Evolutionary conservation across 1,284 basidiomycete species (phyloP).

Genomic region (Nidula niveotomentosa): DNA sequence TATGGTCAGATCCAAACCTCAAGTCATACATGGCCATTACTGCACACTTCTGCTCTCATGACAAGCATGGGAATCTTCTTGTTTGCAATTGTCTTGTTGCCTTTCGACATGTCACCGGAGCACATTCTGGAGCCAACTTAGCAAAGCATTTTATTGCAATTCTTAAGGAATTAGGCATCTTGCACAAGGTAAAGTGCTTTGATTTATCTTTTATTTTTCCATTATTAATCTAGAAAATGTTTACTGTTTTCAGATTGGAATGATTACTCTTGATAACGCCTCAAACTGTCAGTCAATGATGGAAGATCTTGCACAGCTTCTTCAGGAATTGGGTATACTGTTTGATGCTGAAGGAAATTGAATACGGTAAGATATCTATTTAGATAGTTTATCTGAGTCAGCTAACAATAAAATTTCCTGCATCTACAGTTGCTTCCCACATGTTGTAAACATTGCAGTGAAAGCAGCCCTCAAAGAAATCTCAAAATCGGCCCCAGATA

Average conservation of each 20-base stretch:
- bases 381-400: background rate
- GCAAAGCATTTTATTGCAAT: conserved; percentile 9
- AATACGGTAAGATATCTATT: conserved; percentile 4
- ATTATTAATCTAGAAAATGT: background rate
- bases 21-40: conserved; percentile 12
- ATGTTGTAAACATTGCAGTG: conserved; percentile 16
- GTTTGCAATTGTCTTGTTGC: conserved; percentile 8
- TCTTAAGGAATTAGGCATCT: conserved; percentile 7
- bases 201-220: background rate
- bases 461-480: conserved; percentile 7
- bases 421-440: conserved; percentile 12
- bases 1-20: conserved; percentile 11
- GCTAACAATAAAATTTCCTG: too few relatives aligned
- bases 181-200: conserved; percentile 7
- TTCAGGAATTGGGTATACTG: background rate
- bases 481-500: conserved; percentile 3
- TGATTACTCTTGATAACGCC: conserved; percentile 10
- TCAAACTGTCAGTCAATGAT: conserved; percentile 6
- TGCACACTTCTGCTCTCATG: conserved; percentile 6
- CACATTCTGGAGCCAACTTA: conserved; percentile 10
- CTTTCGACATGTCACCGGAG: conserved; percentile 8
- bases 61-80: conserved; percentile 5
- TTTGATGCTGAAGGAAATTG: conserved; percentile 7
- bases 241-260: conserved; percentile 7
- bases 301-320: conserved; percentile 1